Conservation (phyloP, 208 protist species). For the Balamuthia mandrillaris region DNA sequence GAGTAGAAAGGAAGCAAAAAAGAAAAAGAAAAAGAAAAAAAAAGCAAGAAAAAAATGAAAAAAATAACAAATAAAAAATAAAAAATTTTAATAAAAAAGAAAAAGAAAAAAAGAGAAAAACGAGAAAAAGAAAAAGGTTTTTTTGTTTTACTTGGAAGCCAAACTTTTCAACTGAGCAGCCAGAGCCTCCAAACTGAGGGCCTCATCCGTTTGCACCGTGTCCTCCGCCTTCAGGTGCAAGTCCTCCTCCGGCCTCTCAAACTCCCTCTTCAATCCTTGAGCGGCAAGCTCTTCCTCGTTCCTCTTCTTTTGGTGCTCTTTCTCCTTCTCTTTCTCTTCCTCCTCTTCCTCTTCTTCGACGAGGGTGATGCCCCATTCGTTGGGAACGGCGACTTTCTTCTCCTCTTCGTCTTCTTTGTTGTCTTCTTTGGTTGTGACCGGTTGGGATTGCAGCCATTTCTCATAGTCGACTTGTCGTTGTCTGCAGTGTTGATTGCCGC, state of each 20-base stretch:
- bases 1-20: too few species aligned
- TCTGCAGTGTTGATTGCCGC: background rate
- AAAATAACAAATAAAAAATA: too few species aligned
- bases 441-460: background rate
- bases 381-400: background rate
- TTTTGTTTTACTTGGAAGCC: too few species aligned
- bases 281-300: too few species aligned
- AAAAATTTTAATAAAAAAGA: too few species aligned
- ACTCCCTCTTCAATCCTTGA: too few species aligned
- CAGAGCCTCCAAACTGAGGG: slow-evolving; percentile 2
- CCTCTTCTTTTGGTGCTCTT: background rate
- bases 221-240: background rate
- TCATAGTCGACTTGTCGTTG: background rate
- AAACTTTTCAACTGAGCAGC: slow-evolving; percentile 25
- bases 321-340: background rate
- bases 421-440: background rate
- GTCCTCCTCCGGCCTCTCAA: too few species aligned
- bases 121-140: too few species aligned
- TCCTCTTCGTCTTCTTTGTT: slow-evolving; percentile 1
- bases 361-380: slow-evolving; percentile 6
- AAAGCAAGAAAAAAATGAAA: too few species aligned
- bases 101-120: too few species aligned
- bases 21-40: too few species aligned
- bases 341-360: slow-evolving; percentile 17
- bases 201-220: slow-evolving; percentile 18